phyloP scores from a whole-genome alignment of 768 basidiomycete species.

The Amanita jacksonii region DNA sequence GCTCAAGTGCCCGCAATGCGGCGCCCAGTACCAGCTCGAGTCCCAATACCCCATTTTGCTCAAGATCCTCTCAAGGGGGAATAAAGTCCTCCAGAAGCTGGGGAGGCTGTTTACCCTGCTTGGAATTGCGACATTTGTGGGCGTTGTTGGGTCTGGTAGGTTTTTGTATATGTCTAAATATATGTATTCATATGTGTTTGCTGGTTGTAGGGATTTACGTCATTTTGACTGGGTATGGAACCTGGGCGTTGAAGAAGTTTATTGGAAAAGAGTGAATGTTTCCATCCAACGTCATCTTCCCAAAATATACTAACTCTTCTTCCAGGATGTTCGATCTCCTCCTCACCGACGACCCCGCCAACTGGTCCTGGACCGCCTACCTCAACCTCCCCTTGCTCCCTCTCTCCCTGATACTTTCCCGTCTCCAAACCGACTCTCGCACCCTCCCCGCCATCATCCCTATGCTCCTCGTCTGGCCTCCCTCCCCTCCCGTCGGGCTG shows the following conservation, averaged over 20 bases:
- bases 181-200: not conserved
- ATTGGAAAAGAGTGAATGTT: constrained; percentile 53
- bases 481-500: constrained; percentile 25
- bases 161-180: constrained; percentile 7
- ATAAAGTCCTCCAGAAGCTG: constrained; percentile 36
- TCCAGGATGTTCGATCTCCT: constrained; percentile 52
- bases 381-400: constrained; percentile 69
- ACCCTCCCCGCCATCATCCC: constrained; percentile 31
- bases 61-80: constrained; percentile 38
- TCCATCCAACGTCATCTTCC: not conserved
- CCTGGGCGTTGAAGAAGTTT: constrained; percentile 60
- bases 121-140: constrained; percentile 38
- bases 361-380: constrained; percentile 73
- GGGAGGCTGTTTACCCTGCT: constrained; percentile 46
- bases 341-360: constrained; percentile 55
- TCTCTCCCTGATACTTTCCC: constrained; percentile 53
- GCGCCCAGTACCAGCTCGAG: constrained; percentile 53
- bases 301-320: not conserved
- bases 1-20: constrained; percentile 75
- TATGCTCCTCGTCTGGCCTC: constrained; percentile 39
- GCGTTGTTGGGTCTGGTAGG: constrained; percentile 55
- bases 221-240: constrained; percentile 58
- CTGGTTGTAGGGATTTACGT: constrained; percentile 27
- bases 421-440: constrained; percentile 30
- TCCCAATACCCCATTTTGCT: constrained; percentile 52